A percentile compares a stretch with the other conserved stretches of the same genome.
Evolutionary conservation across 23 red algal genomes (phyloP).

Genomic region (Rhodosorus marinus): DNA sequence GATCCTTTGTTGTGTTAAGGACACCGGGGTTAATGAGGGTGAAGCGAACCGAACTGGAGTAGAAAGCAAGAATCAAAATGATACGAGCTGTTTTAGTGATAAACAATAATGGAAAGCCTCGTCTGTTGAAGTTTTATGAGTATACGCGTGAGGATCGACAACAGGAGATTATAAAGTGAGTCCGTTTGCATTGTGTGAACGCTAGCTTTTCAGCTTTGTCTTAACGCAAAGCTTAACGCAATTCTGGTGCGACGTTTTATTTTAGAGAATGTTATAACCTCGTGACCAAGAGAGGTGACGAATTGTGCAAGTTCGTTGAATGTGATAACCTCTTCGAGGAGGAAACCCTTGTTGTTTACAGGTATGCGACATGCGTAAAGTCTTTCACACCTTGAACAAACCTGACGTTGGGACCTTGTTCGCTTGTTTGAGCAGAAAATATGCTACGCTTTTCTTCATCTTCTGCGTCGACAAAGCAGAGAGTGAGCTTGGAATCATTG

Average conservation of each 20-base stretch:
- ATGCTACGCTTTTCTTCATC: conserved; percentile 92
- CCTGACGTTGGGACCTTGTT: conserved; percentile 57
- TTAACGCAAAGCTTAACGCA: conserved; percentile 22
- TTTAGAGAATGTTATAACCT: conserved; percentile 7
- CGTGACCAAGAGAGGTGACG: neutral
- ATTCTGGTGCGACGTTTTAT: neutral
- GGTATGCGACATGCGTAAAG: neutral
- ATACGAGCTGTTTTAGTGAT: conserved; percentile 68
- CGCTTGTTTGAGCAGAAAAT: no score
- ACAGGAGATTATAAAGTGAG: conserved; percentile 45
- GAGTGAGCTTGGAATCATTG: conserved; percentile 79
- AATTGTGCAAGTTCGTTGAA: conserved; percentile 15
- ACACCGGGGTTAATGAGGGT: no score
- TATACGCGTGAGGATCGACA: conserved; percentile 40
- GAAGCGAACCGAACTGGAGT: no score
- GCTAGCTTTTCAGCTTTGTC: conserved; percentile 21
- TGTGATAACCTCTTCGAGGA: neutral
- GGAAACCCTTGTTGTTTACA: neutral
- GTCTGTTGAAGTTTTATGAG: conserved; percentile 73
- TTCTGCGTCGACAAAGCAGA: conserved; percentile 62
- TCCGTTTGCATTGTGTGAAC: conserved; percentile 24
- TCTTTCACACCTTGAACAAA: conserved; percentile 7
- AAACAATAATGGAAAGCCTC: conserved; percentile 71
- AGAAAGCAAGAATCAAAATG: no score
- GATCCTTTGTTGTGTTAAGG: no score